A percentile compares a stretch with the other conserved stretches of the same genome.
Conservation (phyloP, 2,329 filamentous ascomycete genomes). For the Ascosphaera pollenicola region DNA sequence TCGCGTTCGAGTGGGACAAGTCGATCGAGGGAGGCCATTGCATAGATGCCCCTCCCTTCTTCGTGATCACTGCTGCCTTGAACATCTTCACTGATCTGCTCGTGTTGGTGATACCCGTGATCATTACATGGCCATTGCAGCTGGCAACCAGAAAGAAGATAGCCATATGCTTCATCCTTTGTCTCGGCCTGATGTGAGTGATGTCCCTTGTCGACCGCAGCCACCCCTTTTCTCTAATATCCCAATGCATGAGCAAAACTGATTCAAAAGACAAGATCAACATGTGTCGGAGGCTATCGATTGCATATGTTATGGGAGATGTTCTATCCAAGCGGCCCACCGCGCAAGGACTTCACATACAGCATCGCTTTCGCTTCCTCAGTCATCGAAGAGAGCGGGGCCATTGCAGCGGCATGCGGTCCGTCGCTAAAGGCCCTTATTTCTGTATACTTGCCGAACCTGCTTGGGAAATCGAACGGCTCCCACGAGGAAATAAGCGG, state of each 20-base stretch:
- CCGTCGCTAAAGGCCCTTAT: slow-evolving; percentile 4
- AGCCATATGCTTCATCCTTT: neutral
- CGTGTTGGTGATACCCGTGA: slow-evolving; percentile 7
- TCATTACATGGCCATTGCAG: slow-evolving; percentile 2
- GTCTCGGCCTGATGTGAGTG: neutral
- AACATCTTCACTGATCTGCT: slow-evolving; percentile 23
- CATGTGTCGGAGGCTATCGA: too few relatives aligned
- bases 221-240: too few relatives aligned
- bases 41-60: slow-evolving; percentile 12
- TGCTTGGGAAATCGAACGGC: too few relatives aligned
- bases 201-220: neutral
- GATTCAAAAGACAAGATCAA: too few relatives aligned
- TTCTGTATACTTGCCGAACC: neutral
- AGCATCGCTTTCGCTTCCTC: slow-evolving; percentile 2
- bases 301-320: too few relatives aligned
- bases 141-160: neutral
- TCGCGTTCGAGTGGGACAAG: slow-evolving; percentile 14
- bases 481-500: too few relatives aligned
- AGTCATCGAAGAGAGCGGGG: slow-evolving; percentile 3
- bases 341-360: neutral
- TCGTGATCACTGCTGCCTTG: slow-evolving; percentile 15
- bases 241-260: too few relatives aligned
- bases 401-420: slow-evolving; percentile 3
- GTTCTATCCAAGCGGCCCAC: too few relatives aligned
- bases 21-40: slow-evolving; percentile 10